Base-by-base conservation (phyloP, 345 rosid genomes). In the Brassica incana region DNA sequence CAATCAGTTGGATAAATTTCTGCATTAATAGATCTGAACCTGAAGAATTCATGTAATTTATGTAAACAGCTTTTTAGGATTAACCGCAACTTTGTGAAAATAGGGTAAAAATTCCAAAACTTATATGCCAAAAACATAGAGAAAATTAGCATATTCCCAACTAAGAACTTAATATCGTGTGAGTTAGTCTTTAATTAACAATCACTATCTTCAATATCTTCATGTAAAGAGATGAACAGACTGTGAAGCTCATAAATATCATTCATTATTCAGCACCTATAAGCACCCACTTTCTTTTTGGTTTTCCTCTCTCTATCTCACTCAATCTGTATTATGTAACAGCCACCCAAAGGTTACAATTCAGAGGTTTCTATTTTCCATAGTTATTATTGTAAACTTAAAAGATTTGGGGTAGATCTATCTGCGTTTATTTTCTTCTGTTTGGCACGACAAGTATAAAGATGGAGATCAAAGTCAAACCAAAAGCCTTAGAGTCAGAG, bases 391-490 rank as follows among this genome's bases (percentile, higher is more conserved):
- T 52, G 20, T 52, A 52, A 29, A 38, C 20, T 43, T 43, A 30
- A 32, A 32, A 20, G 15, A 43, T 36, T 56, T 14, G 30, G 25
- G 14, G 32, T 64, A 78, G 72, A 65, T 78, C 67, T 32, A 65
- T 25, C 61, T 72, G 20, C 52, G 20, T 66, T 64, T 25, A 48
- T 33, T 73, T 79, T 79, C 78, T 61, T 48, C 12, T 68, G 65
- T 79, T 74, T 74, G 82, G 82, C 71, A 54, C 16, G 70, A 79
- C 73, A 60, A 64, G 10, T 29, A 71, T 10, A 67, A 60, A 60
- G 38, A 67, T 73, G 78, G 69, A 79, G 60, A 8, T 73, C 58
- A 68, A 79, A 73, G 70, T 79, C 82, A 68, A 79, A 67, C 25
- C 74, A 67, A 73, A 78, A 66, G 35, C 45, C 61, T 8, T 12